Evolutionary conservation across 805 yeast species (phyloP), one percentile per base, ranked within the genome.

Genomic region (Pichia manshurica): DNA sequence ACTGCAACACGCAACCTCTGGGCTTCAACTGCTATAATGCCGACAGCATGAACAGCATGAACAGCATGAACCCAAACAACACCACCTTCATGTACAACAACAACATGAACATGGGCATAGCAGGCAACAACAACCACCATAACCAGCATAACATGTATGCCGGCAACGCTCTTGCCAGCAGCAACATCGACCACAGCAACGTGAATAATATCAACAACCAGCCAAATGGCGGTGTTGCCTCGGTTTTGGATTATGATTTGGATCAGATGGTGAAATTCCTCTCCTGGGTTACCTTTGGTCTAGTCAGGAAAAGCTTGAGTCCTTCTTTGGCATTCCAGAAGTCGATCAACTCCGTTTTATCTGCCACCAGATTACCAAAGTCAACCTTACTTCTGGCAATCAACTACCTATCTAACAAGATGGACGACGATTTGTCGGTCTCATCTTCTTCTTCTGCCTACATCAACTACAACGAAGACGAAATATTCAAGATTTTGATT

Each of bases 311-410:
- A 58, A 57, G 69, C 53, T 70, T 67, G 49, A 57, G 57, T 48
- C 68, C 82, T n/a, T 54, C 75, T 20, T 63, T 63, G 38, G 71
- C 75, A 37, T 83, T 86, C 64, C 78, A 75, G 56, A 69, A 71
- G 50, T 79, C 79, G 53, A 70, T 87, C 17, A 73, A 75, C 47
- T 77, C 83, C 36, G 90, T 91, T 2, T 70, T 91, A 51, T 75
- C 82, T 48, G 95, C 96, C 12, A 93, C 97, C 4, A 79, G 98
- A 55, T 71, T 91, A 56, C 95, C 97, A 28, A 77, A 82, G 54
- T 77, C 88, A 2, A 85, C 98, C 16, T 75, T 93, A 37, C 71
- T 89, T 31, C 72, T 90, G 58, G 82, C 96, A 17, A 71, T 89
- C 59, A 87, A 87, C 56, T 88, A 86, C 61, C 69, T 90, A 59